phyloP scores from a whole-genome alignment of 177 flowering plant genomes.

The Viscum album region DNA sequence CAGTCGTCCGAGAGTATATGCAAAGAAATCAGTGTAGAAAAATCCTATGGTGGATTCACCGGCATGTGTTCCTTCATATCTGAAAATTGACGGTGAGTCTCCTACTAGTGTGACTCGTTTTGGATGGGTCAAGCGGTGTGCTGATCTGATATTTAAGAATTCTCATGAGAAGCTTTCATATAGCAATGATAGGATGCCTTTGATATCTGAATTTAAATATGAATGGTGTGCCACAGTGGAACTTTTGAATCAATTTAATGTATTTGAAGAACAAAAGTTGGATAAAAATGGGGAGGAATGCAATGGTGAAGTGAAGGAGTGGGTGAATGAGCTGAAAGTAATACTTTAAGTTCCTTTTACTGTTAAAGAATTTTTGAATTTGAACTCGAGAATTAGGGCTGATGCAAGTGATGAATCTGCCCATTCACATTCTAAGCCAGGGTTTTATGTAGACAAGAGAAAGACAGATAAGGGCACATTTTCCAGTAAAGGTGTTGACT shows the following conservation, averaged over 20 bases:
- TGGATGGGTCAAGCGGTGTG: conserved; percentile 65
- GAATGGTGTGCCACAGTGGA: conserved; percentile 14
- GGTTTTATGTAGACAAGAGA: conserved; percentile 28
- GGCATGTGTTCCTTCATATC: conserved; percentile 3
- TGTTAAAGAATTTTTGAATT: conserved; percentile 12
- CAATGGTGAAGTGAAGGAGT: not conserved
- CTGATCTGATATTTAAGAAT: conserved; percentile 41
- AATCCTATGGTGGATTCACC: conserved; percentile 12
- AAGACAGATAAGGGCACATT: conserved; percentile 19
- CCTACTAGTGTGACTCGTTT: conserved; percentile 35
- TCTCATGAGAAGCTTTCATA: conserved; percentile 29
- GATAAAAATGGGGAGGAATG: conserved; percentile 8
- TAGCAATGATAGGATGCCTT: conserved; percentile 13
- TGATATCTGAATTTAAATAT: conserved; percentile 16
- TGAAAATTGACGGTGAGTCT: conserved; percentile 21
- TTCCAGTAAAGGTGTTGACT: conserved; percentile 15
- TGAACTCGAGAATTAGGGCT: conserved; percentile 17
- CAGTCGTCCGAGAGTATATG: conserved; percentile 17
- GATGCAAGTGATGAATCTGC: conserved; percentile 9
- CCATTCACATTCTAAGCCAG: conserved; percentile 17
- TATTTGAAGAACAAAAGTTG: conserved; percentile 11
- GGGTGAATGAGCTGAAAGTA: conserved; percentile 30
- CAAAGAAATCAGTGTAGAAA: conserved; percentile 18
- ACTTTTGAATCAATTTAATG: conserved; percentile 12
- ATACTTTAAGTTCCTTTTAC: conserved; percentile 31